Conservation (phyloP, 2,329 filamentous ascomycete genomes). For the Lachnellula occidentalis region DNA sequence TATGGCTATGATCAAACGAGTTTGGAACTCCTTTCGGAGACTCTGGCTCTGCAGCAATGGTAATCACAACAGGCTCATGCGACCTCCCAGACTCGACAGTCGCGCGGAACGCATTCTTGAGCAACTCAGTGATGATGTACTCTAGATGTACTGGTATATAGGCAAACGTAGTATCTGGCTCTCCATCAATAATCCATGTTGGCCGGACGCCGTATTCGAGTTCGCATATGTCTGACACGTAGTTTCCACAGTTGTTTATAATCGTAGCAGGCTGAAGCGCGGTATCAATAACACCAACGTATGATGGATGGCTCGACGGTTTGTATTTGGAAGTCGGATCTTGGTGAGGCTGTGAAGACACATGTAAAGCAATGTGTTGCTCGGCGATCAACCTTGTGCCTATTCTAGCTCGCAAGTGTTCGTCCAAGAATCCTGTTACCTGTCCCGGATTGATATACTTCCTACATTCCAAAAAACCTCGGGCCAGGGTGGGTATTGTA, state of each 20-base stretch:
- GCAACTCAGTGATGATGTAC: slow-evolving; percentile 92
- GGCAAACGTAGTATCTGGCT: slow-evolving; percentile 82
- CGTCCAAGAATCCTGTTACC: slow-evolving; percentile 88
- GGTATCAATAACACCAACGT: slow-evolving; percentile 95
- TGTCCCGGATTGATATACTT: slow-evolving; percentile 79
- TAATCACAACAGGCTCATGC: slow-evolving; percentile 80
- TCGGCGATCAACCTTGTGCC: slow-evolving; percentile 92
- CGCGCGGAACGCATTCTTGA: slow-evolving; percentile 95
- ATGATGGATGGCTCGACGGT: slow-evolving; percentile 49
- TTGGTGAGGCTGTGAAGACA: slow-evolving; percentile 65
- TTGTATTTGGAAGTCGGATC: slow-evolving; percentile 47
- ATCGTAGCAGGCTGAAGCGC: slow-evolving; percentile 75
- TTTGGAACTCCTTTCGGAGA: slow-evolving; percentile 5
- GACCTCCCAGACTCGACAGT: slow-evolving; percentile 80
- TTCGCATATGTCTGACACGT: slow-evolving; percentile 94
- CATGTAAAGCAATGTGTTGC: slow-evolving; percentile 90
- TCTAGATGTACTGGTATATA: slow-evolving; percentile 95
- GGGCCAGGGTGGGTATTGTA: slow-evolving; percentile 87
- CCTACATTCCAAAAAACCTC: slow-evolving; percentile 87
- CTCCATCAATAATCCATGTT: slow-evolving; percentile 72
- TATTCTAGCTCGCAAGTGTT: slow-evolving; percentile 88
- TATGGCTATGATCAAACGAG: neutral
- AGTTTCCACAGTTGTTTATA: slow-evolving; percentile 78
- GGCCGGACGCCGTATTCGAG: slow-evolving; percentile 90
- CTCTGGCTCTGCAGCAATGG: slow-evolving; percentile 65